A percentile compares a stretch with the other conserved stretches of the same genome.
Evolutionary conservation across 2,329 filamentous ascomycete genomes (phyloP).

Genomic region (Arthrobotrys musiformis): DNA sequence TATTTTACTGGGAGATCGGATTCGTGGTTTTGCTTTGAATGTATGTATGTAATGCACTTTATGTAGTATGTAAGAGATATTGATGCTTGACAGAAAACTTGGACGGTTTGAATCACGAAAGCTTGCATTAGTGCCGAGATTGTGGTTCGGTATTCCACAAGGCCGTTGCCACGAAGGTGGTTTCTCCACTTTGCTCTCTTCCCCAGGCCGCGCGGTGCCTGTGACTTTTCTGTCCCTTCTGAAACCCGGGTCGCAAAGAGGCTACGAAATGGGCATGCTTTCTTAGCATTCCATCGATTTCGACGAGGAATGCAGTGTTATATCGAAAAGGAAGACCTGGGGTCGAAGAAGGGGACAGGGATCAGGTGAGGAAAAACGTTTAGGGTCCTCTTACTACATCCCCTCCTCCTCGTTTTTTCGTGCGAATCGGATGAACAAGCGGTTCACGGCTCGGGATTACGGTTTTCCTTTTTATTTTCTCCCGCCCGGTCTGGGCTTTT

Average conservation of each 20-base stretch:
- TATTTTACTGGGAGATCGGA: neutral
- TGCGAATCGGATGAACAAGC: conserved; percentile 37
- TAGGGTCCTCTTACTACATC: too few species aligned
- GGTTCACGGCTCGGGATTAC: conserved; percentile 49
- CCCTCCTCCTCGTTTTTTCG: neutral
- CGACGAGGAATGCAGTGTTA: conserved; percentile 12
- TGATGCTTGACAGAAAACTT: conserved; percentile 9
- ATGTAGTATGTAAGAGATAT: neutral
- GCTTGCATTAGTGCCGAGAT: conserved; percentile 23
- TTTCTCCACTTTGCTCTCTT: conserved; percentile 24
- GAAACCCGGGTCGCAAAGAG: conserved; percentile 6
- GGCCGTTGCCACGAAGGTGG: conserved; percentile 34
- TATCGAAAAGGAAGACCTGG: conserved; percentile 5
- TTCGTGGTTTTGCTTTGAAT: neutral
- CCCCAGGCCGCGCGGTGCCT: conserved; percentile 1
- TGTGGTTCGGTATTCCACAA: conserved; percentile 24
- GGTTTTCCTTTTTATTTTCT: conserved; percentile 4
- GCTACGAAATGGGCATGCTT: neutral
- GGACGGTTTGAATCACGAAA: neutral
- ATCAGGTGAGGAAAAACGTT: neutral
- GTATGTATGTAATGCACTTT: too few species aligned
- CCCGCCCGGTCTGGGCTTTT: too few species aligned
- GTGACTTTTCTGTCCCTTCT: neutral
- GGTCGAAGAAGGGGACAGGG: neutral
- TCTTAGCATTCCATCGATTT: conserved; percentile 16